These are phyloP conservation scores for Carex cristatella DNA, from an alignment of 176 grass and related monocot genomes.

Conservation along the genomic window DNA sequence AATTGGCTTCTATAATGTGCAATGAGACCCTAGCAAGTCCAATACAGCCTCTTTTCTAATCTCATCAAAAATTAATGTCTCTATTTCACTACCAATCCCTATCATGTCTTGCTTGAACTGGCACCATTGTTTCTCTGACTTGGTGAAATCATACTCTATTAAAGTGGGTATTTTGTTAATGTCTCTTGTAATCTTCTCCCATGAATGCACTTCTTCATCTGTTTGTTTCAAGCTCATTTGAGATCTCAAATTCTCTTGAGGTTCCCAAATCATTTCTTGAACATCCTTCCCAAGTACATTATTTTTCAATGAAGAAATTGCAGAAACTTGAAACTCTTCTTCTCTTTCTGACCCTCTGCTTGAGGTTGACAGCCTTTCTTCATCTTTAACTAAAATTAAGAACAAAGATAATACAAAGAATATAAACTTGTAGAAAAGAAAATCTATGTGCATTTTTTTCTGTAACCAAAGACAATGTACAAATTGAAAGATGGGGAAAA, in stretches of 20 bases:
- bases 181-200: slow-evolving; percentile 55
- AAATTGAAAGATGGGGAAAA: neutral
- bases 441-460: neutral
- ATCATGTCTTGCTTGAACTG: slow-evolving; percentile 27
- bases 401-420: neutral
- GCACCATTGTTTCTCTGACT: slow-evolving; percentile 42
- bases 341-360: slow-evolving; percentile 25
- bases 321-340: slow-evolving; percentile 19
- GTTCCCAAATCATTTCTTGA: slow-evolving; percentile 21
- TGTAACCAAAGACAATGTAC: neutral
- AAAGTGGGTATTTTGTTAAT: slow-evolving; percentile 47
- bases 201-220: slow-evolving; percentile 44
- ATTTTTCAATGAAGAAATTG: slow-evolving; percentile 36
- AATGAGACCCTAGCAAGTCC: slow-evolving; percentile 52
- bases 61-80: slow-evolving; percentile 84
- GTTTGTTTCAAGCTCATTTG: slow-evolving; percentile 14
- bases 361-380: slow-evolving; percentile 54
- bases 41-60: slow-evolving; percentile 55
- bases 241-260: slow-evolving; percentile 18
- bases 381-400: slow-evolving; percentile 36
- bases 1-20: slow-evolving; percentile 37
- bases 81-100: slow-evolving; percentile 59
- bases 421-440: neutral
- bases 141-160: slow-evolving; percentile 50
- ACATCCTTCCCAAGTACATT: slow-evolving; percentile 27